Percentiles rank a stretch among this genome's conserved stretches.
These are phyloP conservation scores for Pythium scleroteichum DNA, from an alignment of 352 stramenopile species.

Conservation along the genomic window DNA sequence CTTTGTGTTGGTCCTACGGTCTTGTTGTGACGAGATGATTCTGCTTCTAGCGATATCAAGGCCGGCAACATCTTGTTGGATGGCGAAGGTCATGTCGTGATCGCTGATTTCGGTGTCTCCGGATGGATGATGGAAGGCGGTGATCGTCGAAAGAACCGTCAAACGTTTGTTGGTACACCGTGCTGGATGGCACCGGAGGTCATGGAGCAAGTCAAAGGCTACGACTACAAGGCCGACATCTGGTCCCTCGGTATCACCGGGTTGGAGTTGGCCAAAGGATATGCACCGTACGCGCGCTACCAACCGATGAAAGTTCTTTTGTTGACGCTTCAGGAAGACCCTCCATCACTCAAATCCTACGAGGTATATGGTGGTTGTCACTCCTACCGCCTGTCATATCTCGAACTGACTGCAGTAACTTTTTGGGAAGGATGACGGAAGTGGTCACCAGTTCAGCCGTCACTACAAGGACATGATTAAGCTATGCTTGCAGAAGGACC, in stretches of 20 bases:
- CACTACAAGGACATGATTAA: constrained; percentile 91
- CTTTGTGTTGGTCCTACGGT: background rate
- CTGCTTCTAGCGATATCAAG: constrained; percentile 94
- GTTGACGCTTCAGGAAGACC: constrained; percentile 96
- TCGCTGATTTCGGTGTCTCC: constrained; percentile 99
- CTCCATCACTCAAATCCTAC: constrained; percentile 90
- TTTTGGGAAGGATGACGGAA: constrained; percentile 81
- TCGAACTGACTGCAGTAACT: too few species aligned
- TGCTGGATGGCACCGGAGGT: constrained; percentile 96
- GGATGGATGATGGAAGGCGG: constrained; percentile 97
- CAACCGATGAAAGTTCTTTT: constrained; percentile 99
- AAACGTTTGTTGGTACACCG: constrained; percentile 99
- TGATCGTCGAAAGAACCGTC: constrained; percentile 91
- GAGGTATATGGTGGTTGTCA: constrained; percentile 51
- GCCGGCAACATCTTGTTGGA: constrained; percentile 97
- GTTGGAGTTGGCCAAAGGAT: constrained; percentile 98
- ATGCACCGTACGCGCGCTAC: constrained; percentile 97
- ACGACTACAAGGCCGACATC: constrained; percentile 98
- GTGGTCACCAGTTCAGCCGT: constrained; percentile 76
- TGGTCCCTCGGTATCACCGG: constrained; percentile 99
- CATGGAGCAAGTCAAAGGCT: constrained; percentile 90
- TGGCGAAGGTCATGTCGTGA: constrained; percentile 93
- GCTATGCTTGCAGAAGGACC: constrained; percentile 88
- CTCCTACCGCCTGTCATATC: too few species aligned
- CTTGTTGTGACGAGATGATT: constrained; percentile 29